These are phyloP conservation scores for Hondaea fermentalgiana DNA, from an alignment of 108 stramenopile genomes.

Conservation along the genomic window DNA sequence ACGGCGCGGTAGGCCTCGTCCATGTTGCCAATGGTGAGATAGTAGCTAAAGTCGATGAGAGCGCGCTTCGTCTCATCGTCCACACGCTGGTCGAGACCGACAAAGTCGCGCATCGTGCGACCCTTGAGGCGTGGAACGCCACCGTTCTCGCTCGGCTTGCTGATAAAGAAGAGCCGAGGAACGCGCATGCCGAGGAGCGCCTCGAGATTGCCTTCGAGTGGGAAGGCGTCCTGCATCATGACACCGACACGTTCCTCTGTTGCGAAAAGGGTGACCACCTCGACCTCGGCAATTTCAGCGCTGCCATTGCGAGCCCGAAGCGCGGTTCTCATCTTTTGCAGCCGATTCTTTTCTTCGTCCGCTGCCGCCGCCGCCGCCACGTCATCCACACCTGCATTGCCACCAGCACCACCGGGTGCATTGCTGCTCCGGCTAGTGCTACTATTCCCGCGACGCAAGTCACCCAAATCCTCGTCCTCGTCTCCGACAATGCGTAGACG, in stretches of 20 bases:
- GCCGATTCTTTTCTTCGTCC: not conserved
- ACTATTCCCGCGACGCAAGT: not conserved
- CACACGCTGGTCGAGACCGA: conserved; percentile 42
- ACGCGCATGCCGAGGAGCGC: conserved; percentile 47
- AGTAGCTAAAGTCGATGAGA: conserved; percentile 54
- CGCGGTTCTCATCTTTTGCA: not conserved
- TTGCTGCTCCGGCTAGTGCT: no score
- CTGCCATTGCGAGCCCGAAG: not conserved
- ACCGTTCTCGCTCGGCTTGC: conserved; percentile 10
- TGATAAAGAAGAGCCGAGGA: conserved; percentile 49
- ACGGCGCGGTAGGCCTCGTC: conserved; percentile 60
- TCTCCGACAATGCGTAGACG: not conserved
- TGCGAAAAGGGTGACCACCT: not conserved
- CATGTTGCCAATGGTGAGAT: conserved; percentile 50
- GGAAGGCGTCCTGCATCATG: conserved; percentile 47
- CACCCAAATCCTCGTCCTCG: not conserved
- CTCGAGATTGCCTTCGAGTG: conserved; percentile 27
- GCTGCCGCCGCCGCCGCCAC: not conserved
- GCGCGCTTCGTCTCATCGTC: conserved; percentile 31
- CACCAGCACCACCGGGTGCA: not conserved
- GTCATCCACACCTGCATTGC: not conserved
- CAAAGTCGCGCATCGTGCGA: conserved; percentile 56
- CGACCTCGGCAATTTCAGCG: not conserved
- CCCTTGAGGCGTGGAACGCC: not conserved
- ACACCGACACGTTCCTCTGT: conserved; percentile 30